Conservation (phyloP, 225 moss, liverwort and hornwort species). For the Marchantia paleacea region DNA sequence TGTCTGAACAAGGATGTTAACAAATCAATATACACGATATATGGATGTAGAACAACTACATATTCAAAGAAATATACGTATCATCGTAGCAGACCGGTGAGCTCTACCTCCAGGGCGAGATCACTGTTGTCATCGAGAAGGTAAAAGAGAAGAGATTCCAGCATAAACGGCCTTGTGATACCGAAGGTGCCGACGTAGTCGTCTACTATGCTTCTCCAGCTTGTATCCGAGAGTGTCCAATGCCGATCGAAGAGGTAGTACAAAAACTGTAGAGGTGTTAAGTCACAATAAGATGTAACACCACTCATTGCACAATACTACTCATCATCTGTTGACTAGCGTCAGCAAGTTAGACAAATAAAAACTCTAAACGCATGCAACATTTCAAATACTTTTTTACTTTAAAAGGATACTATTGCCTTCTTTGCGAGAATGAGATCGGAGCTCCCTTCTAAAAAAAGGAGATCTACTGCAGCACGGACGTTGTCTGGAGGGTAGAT, state of each 20-base stretch:
- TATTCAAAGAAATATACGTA: background rate
- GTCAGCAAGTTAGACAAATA: background rate
- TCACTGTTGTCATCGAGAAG: conserved; percentile 88
- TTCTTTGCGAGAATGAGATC: conserved; percentile 96
- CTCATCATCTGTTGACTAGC: background rate
- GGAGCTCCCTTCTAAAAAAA: conserved; percentile 84
- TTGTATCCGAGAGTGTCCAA: conserved; percentile 62
- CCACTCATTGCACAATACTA: background rate
- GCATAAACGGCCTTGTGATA: conserved; percentile 87
- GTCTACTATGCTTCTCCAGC: conserved; percentile 79
- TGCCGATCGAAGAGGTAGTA: conserved; percentile 96
- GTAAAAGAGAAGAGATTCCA: conserved; percentile 90
- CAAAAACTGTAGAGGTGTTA: conserved; percentile 54
- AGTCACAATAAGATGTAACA: conserved; percentile 1
- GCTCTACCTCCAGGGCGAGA: conserved; percentile 66
- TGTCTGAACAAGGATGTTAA: no score
- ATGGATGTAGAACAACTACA: background rate
- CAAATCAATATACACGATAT: no score
- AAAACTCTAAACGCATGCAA: background rate
- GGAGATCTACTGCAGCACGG: conserved; percentile 78
- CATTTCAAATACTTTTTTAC: background rate
- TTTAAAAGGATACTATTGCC: conserved; percentile 76
- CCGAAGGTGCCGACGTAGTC: conserved; percentile 82
- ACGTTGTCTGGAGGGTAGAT: conserved; percentile 81
- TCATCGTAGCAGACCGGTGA: background rate